These are phyloP conservation scores for Penicillium sp. DNA, from an alignment of 2,329 filamentous ascomycete genomes.

Conservation along the genomic window DNA sequence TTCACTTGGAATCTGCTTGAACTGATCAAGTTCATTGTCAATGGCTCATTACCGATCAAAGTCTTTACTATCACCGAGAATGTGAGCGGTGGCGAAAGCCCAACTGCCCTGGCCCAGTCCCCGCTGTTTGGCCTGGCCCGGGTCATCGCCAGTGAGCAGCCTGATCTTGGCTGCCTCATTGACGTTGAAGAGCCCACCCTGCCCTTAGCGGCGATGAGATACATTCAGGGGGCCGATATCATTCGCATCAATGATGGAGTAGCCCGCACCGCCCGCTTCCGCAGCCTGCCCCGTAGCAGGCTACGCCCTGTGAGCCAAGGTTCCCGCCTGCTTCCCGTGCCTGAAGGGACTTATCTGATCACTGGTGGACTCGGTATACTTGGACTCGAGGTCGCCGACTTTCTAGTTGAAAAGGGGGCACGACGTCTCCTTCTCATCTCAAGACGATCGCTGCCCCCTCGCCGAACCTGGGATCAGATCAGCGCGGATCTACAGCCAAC, in stretches of 20 bases:
- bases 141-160: background rate
- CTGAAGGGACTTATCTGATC: background rate
- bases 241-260: background rate
- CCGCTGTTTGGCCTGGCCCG: background rate
- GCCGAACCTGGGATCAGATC: background rate
- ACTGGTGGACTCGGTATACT: background rate
- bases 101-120: background rate
- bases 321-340: too few species aligned
- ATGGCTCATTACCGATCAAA: background rate
- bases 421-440: background rate
- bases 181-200: background rate
- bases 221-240: background rate
- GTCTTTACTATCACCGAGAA: background rate
- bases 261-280: background rate
- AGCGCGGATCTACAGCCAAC: too few species aligned
- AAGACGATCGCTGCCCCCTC: background rate
- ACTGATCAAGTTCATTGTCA: background rate
- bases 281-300: too few species aligned
- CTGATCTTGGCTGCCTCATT: background rate
- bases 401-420: background rate
- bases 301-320: too few species aligned
- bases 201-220: background rate
- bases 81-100: background rate
- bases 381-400: background rate
- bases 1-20: background rate